Evolutionary conservation across 2,329 filamentous ascomycete genomes (phyloP).

Genomic region (Colletotrichum agaves): DNA sequence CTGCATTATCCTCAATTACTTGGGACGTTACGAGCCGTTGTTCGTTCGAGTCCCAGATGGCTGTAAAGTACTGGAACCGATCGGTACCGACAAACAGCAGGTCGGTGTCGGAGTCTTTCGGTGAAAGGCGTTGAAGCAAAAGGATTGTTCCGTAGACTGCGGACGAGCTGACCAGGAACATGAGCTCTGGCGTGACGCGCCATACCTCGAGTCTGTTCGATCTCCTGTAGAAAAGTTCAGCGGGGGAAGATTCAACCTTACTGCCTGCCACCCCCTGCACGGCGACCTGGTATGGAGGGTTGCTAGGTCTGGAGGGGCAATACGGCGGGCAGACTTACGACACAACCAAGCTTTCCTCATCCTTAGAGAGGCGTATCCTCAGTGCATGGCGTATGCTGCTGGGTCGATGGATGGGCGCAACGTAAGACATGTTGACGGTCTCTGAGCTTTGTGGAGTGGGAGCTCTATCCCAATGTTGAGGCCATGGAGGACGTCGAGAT

Average conservation of each 20-base stretch:
- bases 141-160: conserved; percentile 86
- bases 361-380: conserved; percentile 75
- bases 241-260: conserved; percentile 22
- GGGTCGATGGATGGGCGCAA: conserved; percentile 91
- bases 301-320: background rate
- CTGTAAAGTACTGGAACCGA: conserved; percentile 88
- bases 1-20: conserved; percentile 63
- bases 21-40: conserved; percentile 62
- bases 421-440: conserved; percentile 79
- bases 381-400: conserved; percentile 92
- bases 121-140: conserved; percentile 83
- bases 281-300: conserved; percentile 13
- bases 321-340: conserved; percentile 70
- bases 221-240: conserved; percentile 67
- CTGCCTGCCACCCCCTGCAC: too few species aligned
- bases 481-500: conserved; percentile 19
- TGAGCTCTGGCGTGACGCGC: conserved; percentile 71
- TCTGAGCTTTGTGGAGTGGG: conserved; percentile 20
- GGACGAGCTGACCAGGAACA: conserved; percentile 74
- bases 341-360: conserved; percentile 77
- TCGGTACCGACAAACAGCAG: conserved; percentile 94
- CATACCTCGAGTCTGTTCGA: conserved; percentile 89
- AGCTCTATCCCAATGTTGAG: conserved; percentile 31
- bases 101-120: conserved; percentile 78
- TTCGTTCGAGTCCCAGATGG: conserved; percentile 78